Conservation (phyloP, 2,329 filamentous ascomycete genomes). For the Aspergillus fischeri region DNA sequence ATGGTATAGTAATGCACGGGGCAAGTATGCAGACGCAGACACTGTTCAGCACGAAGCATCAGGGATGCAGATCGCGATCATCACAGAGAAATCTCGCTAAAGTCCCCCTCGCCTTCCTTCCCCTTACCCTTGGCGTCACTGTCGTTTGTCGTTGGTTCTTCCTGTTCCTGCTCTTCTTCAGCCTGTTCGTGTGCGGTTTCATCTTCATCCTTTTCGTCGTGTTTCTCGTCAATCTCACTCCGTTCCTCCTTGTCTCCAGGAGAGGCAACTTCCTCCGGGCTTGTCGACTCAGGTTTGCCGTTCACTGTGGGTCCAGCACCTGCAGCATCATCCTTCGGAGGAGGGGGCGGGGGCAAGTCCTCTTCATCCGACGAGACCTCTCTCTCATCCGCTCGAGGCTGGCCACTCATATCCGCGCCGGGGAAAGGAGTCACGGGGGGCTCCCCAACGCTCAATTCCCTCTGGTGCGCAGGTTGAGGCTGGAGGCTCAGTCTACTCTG, state of each 20-base stretch:
- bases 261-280: background rate
- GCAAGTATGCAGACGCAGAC: background rate
- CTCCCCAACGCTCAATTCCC: conserved; percentile 22
- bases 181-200: conserved; percentile 14
- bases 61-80: conserved; percentile 9
- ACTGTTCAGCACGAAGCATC: conserved; percentile 7
- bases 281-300: conserved; percentile 10
- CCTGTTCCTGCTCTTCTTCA: conserved; percentile 16
- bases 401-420: conserved; percentile 25
- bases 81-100: conserved; percentile 34
- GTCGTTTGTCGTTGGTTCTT: conserved; percentile 13
- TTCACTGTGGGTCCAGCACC: conserved; percentile 19
- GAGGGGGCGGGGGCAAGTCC: conserved; percentile 23
- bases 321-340: conserved; percentile 23
- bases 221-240: conserved; percentile 1
- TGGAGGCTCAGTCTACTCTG: conserved; percentile 22
- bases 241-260: conserved; percentile 7
- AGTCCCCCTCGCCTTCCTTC: conserved; percentile 31
- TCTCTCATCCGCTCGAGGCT: conserved; percentile 23
- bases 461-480: conserved; percentile 17
- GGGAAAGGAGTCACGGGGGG: conserved; percentile 34
- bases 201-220: conserved; percentile 7
- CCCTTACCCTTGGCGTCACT: conserved; percentile 22
- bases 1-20: background rate
- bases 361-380: conserved; percentile 27